Conservation (phyloP, 78 protist species). For the Mastigamoeba balamuthi region DNA sequence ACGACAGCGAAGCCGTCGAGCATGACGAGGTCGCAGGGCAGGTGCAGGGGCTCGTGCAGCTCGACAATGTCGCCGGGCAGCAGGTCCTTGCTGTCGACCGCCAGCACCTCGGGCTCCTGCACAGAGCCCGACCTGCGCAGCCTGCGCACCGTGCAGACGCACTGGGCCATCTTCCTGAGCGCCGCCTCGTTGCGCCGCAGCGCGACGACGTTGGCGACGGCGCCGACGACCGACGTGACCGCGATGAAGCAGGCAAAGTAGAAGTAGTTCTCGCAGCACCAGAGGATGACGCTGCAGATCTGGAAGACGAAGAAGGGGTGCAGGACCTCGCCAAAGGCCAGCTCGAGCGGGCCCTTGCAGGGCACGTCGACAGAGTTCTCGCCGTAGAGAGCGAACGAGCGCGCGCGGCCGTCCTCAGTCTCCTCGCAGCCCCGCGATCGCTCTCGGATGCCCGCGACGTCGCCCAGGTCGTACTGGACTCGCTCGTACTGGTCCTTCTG, state of each 20-base stretch:
- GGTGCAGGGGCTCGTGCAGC: not conserved
- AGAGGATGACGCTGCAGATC: conserved; percentile 39
- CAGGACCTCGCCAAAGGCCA: conserved; percentile 57
- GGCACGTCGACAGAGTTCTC: conserved; percentile 21
- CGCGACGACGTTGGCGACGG: conserved; percentile 1
- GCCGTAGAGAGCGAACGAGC: not conserved
- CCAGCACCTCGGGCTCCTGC: too few species aligned
- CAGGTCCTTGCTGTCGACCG: not conserved
- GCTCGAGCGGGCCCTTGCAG: conserved; percentile 13
- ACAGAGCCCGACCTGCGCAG: conserved; percentile 11
- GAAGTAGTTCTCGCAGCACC: conserved; percentile 64
- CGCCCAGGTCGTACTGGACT: too few species aligned
- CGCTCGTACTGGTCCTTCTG: not conserved
- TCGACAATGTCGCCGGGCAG: conserved; percentile 34
- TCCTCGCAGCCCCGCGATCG: too few species aligned
- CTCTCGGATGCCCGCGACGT: too few species aligned
- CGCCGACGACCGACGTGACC: conserved; percentile 52
- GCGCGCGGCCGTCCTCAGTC: not conserved
- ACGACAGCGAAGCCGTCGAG: conserved; percentile 76
- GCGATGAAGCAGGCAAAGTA: conserved; percentile 63
- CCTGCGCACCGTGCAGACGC: not conserved
- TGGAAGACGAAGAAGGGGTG: conserved; percentile 88
- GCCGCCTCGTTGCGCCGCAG: conserved; percentile 5
- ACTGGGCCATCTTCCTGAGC: conserved; percentile 28
- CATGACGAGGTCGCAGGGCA: conserved; percentile 82